phyloP scores from a whole-genome alignment of 768 basidiomycete species.

The Dacryopinax primogenitus region DNA sequence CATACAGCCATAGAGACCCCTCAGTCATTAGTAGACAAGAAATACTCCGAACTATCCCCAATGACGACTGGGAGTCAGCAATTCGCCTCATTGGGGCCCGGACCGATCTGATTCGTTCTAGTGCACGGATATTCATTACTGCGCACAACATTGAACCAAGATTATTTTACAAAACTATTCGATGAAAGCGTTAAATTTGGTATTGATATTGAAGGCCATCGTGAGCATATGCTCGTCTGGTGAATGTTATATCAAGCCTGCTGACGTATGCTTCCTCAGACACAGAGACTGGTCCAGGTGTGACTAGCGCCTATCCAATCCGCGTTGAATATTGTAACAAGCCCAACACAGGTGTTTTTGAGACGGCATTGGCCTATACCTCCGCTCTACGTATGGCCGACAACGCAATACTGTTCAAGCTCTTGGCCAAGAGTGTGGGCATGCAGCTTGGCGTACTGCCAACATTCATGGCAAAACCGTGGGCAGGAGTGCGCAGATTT shows the following conservation, averaged over 20 bases:
- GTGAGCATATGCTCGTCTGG: conserved; percentile 34
- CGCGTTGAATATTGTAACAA: not conserved
- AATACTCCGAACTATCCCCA: conserved; percentile 57
- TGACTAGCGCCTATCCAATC: not conserved
- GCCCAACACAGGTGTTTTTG: conserved; percentile 38
- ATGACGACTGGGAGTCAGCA: conserved; percentile 77
- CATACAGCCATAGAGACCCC: conserved; percentile 54
- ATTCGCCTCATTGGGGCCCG: conserved; percentile 24
- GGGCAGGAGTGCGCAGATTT: conserved; percentile 56
- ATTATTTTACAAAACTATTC: conserved; percentile 81
- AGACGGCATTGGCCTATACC: conserved; percentile 79
- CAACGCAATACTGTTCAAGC: conserved; percentile 87
- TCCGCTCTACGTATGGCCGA: conserved; percentile 72
- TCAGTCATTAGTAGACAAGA: conserved; percentile 58
- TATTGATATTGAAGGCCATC: conserved; percentile 75
- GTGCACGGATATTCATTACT: conserved; percentile 97
- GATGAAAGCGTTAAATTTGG: conserved; percentile 60
- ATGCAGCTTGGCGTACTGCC: conserved; percentile 80
- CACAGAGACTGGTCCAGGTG: conserved; percentile 81
- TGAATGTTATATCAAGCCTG: not conserved
- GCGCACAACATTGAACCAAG: conserved; percentile 75
- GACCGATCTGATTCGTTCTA: conserved; percentile 23
- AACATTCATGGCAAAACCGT: conserved; percentile 98
- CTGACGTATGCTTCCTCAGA: conserved; percentile 33
- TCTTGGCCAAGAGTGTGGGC: conserved; percentile 79